Evolutionary conservation across 1,284 basidiomycete genomes (phyloP).

Genomic region (Bjerkandera adusta): DNA sequence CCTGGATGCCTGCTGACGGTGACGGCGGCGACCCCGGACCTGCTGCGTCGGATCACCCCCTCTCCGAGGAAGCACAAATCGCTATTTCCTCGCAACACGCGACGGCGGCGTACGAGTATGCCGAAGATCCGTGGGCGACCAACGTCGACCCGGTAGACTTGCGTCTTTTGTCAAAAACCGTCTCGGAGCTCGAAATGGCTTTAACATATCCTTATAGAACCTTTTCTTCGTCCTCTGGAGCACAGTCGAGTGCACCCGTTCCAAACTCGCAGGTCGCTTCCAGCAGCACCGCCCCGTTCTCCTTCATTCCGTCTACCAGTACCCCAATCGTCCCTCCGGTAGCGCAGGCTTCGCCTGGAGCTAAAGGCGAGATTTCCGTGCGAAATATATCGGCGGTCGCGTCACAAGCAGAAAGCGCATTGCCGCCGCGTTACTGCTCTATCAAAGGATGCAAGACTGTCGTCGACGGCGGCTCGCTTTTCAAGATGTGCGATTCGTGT

Average conservation of each 20-base stretch:
- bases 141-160: too few species aligned
- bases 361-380: conserved; percentile 16
- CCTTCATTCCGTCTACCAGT: neutral
- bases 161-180: too few species aligned
- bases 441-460: conserved; percentile 53
- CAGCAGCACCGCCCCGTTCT: neutral
- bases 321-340: too few species aligned
- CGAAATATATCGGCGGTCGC: conserved; percentile 17
- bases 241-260: neutral
- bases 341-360: conserved; percentile 5
- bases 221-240: neutral
- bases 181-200: too few species aligned
- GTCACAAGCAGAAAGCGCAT: conserved; percentile 11
- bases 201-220: too few species aligned
- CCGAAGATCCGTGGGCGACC: too few species aligned
- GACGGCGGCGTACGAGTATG: too few species aligned
- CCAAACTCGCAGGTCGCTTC: neutral
- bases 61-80: too few species aligned
- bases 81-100: too few species aligned
- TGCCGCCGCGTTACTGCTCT: conserved; percentile 42
- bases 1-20: conserved; percentile 31
- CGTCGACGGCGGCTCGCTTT: conserved; percentile 39
- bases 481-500: conserved; percentile 56
- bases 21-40: too few species aligned
- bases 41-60: too few species aligned